Evolutionary conservation across 116 monocot species (phyloP), one percentile per base, ranked within the genome.

Genomic region (Trichopus zeylanicus): DNA sequence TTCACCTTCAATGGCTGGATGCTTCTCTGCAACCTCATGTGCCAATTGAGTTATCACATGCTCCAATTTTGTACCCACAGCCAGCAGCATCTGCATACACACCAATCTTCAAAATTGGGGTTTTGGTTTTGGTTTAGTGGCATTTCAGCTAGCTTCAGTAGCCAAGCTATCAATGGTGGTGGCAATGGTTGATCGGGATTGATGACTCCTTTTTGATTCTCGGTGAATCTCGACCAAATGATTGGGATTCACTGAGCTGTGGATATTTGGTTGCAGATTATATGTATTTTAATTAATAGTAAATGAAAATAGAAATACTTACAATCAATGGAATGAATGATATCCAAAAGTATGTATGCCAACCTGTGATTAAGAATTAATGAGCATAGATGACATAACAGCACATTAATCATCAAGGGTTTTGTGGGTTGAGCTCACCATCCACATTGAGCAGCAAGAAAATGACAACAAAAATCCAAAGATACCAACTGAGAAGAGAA

Each of bases 11-110:
- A 87, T 73, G 34, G 80, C 83, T 47, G 66, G 64, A 63, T 88
- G 79, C 19, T 76, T 92, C 57, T 84, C 87, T 26, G 81, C 88
- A 54, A 88, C 81, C 3, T 87, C 84, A 42, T 75, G 78, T 26
- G 84, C 83, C 61, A 87, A 65, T 62, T 71, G 70, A 57, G 61
- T 67, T 26, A 89, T 81, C 21, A 89, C 56, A 48, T 89, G 78
- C 56, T 89, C 89, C 64, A 89, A 63, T 53, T 89, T 89, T 0
- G 89, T 65, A 7, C 89, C 89, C 26, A 89, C 70, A 58, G 73
- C 73, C 56, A 89, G 89, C 23, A 89, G 75, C 56, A 89, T 72
- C 89, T 89, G 42, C 42, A 81, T 64, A 76, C 22, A 30, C 24
- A 51, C n/a, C n/a, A n/a, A n/a, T n/a, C n/a, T n/a, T n/a, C n/a